Base-by-base conservation (phyloP, 2,329 filamentous ascomycete genomes). In the Verticillium longisporum region DNA sequence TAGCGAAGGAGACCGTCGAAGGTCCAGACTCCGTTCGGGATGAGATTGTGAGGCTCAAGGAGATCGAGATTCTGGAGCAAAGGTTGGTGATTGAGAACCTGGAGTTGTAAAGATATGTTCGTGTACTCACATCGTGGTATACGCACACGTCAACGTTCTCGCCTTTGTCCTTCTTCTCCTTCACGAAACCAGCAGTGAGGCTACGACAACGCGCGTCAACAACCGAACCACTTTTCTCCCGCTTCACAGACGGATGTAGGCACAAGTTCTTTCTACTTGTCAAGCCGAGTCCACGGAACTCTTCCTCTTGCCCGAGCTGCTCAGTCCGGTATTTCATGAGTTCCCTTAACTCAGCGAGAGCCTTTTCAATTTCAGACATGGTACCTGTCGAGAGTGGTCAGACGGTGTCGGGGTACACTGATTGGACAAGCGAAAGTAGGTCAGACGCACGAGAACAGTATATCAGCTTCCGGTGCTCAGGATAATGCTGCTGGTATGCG, bases 351-450 rank as follows among this genome's bases (percentile, higher is more conserved):
- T 99, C 95, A 10, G 91, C 91, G 59, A 99, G 77, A 0, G 96
- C 95, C 77, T 99, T 99, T 73, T 99, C 95, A 70, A 99, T 99
- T 78, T 99, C 95, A 41, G 95, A 99, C 93, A 99, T 99, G 61
- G 95, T 99, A 78, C 84, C 84, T 87, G 57, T 18, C 15, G n/a
- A 21, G n/a, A 14, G 26, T 34, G n/a, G 54, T 7, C 26, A 14
- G n/a, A 33, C 54, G 15, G 6, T 26, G 26, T 26, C 26, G 26
- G 26, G 4, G 26, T 26, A 26, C 26, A 26, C 3, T 26, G 26
- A 26, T 26, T 3, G 26, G 26, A 4, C 26, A 26, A 26, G 26
- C 26, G 26, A 26, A 26, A 26, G 26, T 26, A 26, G 26, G 26
- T 26, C 26, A 15, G 9, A 66, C 72, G 60, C 59, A 87, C 95